Conservation (phyloP, 192 early-diverging fungal species). For the Linnemannia schmuckeri region DNA sequence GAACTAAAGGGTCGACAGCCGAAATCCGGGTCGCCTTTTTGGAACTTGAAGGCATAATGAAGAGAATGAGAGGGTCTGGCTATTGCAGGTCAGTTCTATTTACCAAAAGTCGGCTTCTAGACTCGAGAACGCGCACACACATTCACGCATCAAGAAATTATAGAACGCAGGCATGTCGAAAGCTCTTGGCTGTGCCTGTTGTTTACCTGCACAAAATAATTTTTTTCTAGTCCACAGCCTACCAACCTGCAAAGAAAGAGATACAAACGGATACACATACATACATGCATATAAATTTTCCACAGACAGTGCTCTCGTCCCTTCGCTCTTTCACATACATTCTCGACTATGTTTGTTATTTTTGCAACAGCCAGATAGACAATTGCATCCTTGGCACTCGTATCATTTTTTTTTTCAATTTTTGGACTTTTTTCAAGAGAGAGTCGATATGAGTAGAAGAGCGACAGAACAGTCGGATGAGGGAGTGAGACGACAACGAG, state of each 20-base stretch:
- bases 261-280: not conserved
- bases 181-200: too few species aligned
- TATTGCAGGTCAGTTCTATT: not conserved
- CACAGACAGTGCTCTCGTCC: not conserved
- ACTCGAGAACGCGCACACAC: too few species aligned
- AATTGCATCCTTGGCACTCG: not conserved
- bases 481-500: too few species aligned
- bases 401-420: not conserved
- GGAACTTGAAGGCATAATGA: not conserved
- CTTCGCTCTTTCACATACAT: too few species aligned
- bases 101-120: too few species aligned
- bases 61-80: not conserved
- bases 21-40: not conserved
- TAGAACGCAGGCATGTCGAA: too few species aligned
- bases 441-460: not conserved
- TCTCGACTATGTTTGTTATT: not conserved
- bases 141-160: too few species aligned
- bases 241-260: not conserved
- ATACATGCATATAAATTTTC: not conserved
- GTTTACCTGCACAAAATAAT: too few species aligned
- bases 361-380: not conserved
- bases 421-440: not conserved
- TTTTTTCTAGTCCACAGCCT: too few species aligned
- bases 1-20: not conserved
- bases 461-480: not conserved